These are phyloP conservation scores for Cyberlindnera galapagoensis DNA, from an alignment of 805 yeast species.

Conservation along the genomic window DNA sequence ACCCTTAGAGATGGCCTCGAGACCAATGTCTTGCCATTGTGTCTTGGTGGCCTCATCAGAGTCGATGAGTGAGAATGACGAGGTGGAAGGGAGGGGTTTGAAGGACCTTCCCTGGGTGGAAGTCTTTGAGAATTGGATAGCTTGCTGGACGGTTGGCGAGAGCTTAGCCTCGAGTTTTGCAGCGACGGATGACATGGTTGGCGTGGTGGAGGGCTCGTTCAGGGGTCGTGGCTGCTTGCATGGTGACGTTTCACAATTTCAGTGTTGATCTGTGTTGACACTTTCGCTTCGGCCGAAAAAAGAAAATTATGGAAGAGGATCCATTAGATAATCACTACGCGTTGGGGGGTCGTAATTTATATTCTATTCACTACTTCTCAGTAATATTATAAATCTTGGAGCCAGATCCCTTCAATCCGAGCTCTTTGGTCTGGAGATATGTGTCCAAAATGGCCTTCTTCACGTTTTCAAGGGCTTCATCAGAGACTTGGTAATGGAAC, in stretches of 20 bases:
- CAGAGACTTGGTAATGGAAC: slow-evolving; percentile 33
- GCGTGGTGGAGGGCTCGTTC: too few species aligned
- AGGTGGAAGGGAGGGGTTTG: slow-evolving; percentile 45
- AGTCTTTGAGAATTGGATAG: slow-evolving; percentile 33
- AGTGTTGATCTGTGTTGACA: too few species aligned
- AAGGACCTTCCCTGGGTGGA: slow-evolving; percentile 25
- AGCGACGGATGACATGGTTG: background rate
- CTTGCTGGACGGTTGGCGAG: slow-evolving; percentile 26
- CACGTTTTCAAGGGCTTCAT: slow-evolving; percentile 16
- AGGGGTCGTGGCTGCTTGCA: too few species aligned
- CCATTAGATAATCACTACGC: too few species aligned
- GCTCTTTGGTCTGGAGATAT: slow-evolving; percentile 21
- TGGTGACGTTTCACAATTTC: too few species aligned
- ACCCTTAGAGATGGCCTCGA: slow-evolving; percentile 57
- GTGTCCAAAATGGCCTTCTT: slow-evolving; percentile 34
- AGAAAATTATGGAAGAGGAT: too few species aligned
- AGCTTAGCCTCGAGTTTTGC: slow-evolving; percentile 15
- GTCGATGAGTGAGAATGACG: slow-evolving; percentile 40
- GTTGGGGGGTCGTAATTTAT: too few species aligned
- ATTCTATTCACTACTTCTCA: too few species aligned
- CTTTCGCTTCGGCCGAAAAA: too few species aligned
- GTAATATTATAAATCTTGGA: slow-evolving; percentile 9
- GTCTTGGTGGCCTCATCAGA: slow-evolving; percentile 18
- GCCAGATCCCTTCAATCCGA: slow-evolving; percentile 1
- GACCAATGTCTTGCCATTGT: slow-evolving; percentile 39